Evolutionary conservation across 352 stramenopile genomes (phyloP).

Genomic region (Globisporangium lucens): DNA sequence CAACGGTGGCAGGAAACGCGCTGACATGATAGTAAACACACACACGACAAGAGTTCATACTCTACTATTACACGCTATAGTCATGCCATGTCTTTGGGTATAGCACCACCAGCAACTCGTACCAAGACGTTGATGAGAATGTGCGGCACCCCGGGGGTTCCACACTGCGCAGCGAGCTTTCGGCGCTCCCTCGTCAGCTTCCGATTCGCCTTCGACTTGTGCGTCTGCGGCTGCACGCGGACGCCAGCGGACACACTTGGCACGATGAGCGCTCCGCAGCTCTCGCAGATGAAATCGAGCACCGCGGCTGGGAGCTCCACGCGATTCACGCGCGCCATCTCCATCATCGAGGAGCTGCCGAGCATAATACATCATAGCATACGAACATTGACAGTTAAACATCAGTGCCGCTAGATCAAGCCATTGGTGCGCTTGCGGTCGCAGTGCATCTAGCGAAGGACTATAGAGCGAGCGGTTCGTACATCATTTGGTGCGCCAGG

Average conservation of each 20-base stretch:
- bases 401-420: background rate
- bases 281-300: constrained; percentile 67
- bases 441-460: background rate
- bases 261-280: constrained; percentile 54
- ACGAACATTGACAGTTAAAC: background rate
- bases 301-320: constrained; percentile 39
- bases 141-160: constrained; percentile 16
- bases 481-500: constrained; percentile 61
- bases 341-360: constrained; percentile 49
- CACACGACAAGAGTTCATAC: too few relatives aligned
- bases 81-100: background rate
- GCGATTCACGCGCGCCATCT: constrained; percentile 32
- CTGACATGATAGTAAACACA: constrained; percentile 21
- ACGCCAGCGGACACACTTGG: constrained; percentile 57
- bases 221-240: constrained; percentile 40
- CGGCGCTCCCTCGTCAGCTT: constrained; percentile 37
- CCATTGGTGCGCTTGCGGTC: background rate
- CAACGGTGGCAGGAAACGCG: constrained; percentile 55
- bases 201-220: constrained; percentile 42
- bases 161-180: constrained; percentile 15
- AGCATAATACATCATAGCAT: background rate
- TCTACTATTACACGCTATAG: background rate
- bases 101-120: background rate
- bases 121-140: constrained; percentile 40
- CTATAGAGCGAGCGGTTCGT: background rate